A percentile compares a stretch with the other conserved stretches of the same genome.
Evolutionary conservation across 352 stramenopile genomes (phyloP).

Genomic region (Globisporangium okanoganense): DNA sequence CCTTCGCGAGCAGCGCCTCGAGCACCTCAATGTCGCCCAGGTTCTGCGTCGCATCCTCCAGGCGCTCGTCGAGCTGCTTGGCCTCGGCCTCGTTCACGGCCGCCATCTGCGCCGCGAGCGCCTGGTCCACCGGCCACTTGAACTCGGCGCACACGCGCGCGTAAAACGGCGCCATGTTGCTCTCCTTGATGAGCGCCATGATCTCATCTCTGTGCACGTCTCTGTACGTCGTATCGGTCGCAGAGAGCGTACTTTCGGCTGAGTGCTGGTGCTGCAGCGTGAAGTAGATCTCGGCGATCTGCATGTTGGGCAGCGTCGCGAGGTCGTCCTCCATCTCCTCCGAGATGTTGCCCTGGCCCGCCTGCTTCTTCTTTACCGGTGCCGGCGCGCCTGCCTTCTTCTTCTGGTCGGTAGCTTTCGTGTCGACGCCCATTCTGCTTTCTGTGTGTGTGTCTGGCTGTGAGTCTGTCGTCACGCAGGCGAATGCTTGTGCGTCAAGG

Average conservation of each 20-base stretch:
- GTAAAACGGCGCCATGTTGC: slow-evolving; percentile 85
- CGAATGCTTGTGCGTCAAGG: slow-evolving; percentile 1
- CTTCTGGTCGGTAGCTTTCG: neutral
- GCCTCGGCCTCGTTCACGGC: slow-evolving; percentile 67
- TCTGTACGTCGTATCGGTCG: slow-evolving; percentile 30
- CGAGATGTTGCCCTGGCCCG: slow-evolving; percentile 79
- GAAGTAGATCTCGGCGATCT: slow-evolving; percentile 69
- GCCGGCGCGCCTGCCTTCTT: slow-evolving; percentile 1
- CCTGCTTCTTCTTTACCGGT: slow-evolving; percentile 55
- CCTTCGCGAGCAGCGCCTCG: slow-evolving; percentile 91
- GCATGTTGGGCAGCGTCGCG: slow-evolving; percentile 75
- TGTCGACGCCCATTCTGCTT: neutral
- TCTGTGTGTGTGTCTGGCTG: neutral
- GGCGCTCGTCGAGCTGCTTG: slow-evolving; percentile 75
- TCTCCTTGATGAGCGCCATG: slow-evolving; percentile 52
- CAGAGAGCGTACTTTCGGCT: slow-evolving; percentile 27
- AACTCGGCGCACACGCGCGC: slow-evolving; percentile 64
- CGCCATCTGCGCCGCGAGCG: slow-evolving; percentile 56
- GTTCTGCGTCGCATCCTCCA: slow-evolving; percentile 94
- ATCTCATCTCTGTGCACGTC: slow-evolving; percentile 44
- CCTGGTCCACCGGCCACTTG: slow-evolving; percentile 52
- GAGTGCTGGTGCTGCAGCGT: slow-evolving; percentile 70
- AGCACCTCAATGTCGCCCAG: slow-evolving; percentile 98
- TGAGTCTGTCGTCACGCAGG: neutral
- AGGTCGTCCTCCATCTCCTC: slow-evolving; percentile 85